Base-by-base conservation (phyloP, 139 green algal species). In the Chloropicon primus region DNA sequence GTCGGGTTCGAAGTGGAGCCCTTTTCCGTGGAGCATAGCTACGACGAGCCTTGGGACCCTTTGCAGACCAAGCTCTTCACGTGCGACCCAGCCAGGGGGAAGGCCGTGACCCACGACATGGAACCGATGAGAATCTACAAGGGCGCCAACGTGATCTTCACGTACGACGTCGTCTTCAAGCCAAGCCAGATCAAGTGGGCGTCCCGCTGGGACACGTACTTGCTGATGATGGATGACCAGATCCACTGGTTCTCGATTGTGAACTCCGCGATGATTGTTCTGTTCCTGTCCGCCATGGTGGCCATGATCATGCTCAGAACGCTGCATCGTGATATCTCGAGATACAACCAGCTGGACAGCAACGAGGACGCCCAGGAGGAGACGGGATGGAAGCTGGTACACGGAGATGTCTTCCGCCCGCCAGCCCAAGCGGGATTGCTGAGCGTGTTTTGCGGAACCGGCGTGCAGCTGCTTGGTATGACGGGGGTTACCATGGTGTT, bases 191-290 rank as follows among this genome's bases (percentile, higher is more conserved):
- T 99, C 78, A 88, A 89, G 24, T 99, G 95, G 95, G 94, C 95
- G 1, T 96, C 90, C 1, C 89, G 95, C 10, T 99, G 95, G 95
- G 95, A 99, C 87, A 97, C 95, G 0, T 99, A 99, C 88, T 86
- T 99, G 77, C 76, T 95, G 76, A 96, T 96, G 89, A 92, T 85
- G 25, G 91, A 96, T 75, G 85, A 86, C 77, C 92, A 98, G 87
- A 97, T 98, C 79, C 94, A 98, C 85, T 98, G 94, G 94, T 99
- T 99, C 86, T 95, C 88, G 71, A 97, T 99, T 85, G 92, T 99
- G 74, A 99, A 99, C 88, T 94, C 85, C n/a, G 83, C 97, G 41
- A 98, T 99, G 94, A 98, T 99, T 73, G 94, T 99, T 77, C 85
- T 99, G 2, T 98, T 99, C 89, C 88, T 99, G 27, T 90, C 86